Evolutionary conservation across 345 rosid genomes (phyloP), one percentile per base, ranked within the genome.

Genomic region (Trapa bicornis): DNA sequence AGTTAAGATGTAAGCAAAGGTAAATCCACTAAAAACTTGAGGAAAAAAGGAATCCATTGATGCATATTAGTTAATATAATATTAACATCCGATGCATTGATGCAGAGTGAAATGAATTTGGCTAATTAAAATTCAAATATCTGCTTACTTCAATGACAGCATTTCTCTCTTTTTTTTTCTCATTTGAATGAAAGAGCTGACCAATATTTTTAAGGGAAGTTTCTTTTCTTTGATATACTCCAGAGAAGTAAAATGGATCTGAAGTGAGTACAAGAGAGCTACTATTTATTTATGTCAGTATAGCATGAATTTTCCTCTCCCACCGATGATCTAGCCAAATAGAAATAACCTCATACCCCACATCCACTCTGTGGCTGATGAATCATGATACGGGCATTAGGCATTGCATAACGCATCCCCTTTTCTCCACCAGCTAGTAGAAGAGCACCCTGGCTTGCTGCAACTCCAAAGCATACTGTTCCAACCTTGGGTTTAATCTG

Each of bases 381-480:
- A 63, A 90, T 79, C 97, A 94, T 91, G 43, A 90, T 84, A 50
- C 97, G 92, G 57, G 97, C 84, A 79, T 90, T 91, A 33, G 99
- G 99, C 97, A 88, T 94, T 47, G 97, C 82, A 72, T 88, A 94
- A 1, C 97, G 89, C 96, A 91, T 94, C 61, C 97, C 97, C 75
- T 90, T 93, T 69, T 94, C 96, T 73, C 99, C 94, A 68, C 91
- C 99, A 71, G 99, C 88, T 47, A 94, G 95, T 76, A 90, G 89
- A 71, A 90, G 86, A 61, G 96, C 92, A 70, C 86, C 96, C 83
- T 88, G 90, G 77, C 97, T 94, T 69, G 99, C 99, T 67, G 94
- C 91, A 69, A 94, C 90, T 66, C 97, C 99, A 66, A 94, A 90
- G 73, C 96, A 86, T 36, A 94, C 95, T 3, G 96, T 90, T 72